phyloP scores from a whole-genome alignment of 2,329 filamentous ascomycete species.

The Aspergillus sp. region DNA sequence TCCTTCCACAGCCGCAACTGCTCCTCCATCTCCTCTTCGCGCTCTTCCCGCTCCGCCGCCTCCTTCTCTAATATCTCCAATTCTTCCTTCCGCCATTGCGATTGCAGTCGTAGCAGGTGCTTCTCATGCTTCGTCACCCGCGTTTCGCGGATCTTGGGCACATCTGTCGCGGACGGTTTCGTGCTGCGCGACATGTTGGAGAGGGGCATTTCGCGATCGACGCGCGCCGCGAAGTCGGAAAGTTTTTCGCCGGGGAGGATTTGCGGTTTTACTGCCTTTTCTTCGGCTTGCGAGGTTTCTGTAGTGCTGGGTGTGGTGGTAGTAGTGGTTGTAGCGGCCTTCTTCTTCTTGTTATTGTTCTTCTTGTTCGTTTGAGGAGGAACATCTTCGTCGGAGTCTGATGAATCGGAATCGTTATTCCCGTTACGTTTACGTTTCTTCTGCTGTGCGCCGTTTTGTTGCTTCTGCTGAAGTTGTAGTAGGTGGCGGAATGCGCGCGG shows the following conservation, averaged over 20 bases:
- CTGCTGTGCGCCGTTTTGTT: constrained; percentile 41
- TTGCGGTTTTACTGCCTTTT: constrained; percentile 49
- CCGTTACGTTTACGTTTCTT: constrained; percentile 52
- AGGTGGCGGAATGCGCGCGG: constrained; percentile 84
- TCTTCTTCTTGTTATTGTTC: constrained; percentile 16
- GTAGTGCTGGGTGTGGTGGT: not conserved
- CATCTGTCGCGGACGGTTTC: constrained; percentile 23
- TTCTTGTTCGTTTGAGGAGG: constrained; percentile 20
- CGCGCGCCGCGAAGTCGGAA: constrained; percentile 76
- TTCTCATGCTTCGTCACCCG: constrained; percentile 80
- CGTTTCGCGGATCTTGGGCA: constrained; percentile 51
- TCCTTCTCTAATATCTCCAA: constrained; percentile 47
- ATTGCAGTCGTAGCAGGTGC: constrained; percentile 65
- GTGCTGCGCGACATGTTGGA: constrained; percentile 65
- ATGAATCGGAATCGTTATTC: constrained; percentile 15
- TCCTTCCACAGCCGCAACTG: constrained; percentile 66
- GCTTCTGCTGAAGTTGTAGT: constrained; percentile 65
- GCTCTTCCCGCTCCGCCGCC: constrained; percentile 63
- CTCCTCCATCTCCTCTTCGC: constrained; percentile 63
- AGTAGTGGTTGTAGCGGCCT: constrained; percentile 28
- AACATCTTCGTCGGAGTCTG: constrained; percentile 7
- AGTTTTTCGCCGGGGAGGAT: constrained; percentile 84
- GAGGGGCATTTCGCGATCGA: constrained; percentile 81
- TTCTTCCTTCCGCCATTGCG: constrained; percentile 58
- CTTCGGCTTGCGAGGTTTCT: constrained; percentile 18